Base-by-base conservation (phyloP, 257 asterid species). In the Plantago major region DNA sequence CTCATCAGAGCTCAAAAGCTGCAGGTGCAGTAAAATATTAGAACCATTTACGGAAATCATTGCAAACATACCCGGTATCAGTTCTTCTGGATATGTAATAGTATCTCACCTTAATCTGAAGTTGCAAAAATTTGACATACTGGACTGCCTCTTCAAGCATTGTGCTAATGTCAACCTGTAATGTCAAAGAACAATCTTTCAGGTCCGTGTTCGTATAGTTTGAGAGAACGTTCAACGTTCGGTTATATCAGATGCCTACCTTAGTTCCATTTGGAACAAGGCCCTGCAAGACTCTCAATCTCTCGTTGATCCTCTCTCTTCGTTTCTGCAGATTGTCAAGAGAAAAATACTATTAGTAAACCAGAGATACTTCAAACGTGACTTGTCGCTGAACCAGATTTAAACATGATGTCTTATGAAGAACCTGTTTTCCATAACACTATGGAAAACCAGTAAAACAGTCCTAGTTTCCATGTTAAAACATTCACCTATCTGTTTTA, bases 1-100 rank as follows among this genome's bases (percentile, higher is more conserved):
- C 19, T 82, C 87, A 65, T 84, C 89, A 46, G 87, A 82, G 78
- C 89, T 84, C 80, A 84, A 66, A 7, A 82, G 77, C 94, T 85
- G 84, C 71, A 68, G 44, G 43, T 15, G 50, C 19, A 11, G 26
- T 22, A 22, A 22, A 1, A 22, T 22, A 22, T 22, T 22, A 22
- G 26, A 22, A 22, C 26, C 26, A 2, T 22, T 22, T 22, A 22
- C 26, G 26, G 28, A 15, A 22, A 43, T 54, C 52, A 9, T 3
- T 33, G 8, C 40, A 33, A 33, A 33, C 7, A 33, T 33, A 33
- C 26, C 26, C 2, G 26, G 40, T 33, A 1, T 33, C 40, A 1
- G 6, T 33, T 33, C 40, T 33, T 33, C 40, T 33, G 40, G 8
- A 33, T 33, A 33, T 22, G 26, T 22, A 7, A 1, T 33, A 33